Evolutionary conservation across 495 filamentous ascomycete genomes (phyloP), one percentile per base, ranked within the genome.

Genomic region (Aspergillus egyptiacus): DNA sequence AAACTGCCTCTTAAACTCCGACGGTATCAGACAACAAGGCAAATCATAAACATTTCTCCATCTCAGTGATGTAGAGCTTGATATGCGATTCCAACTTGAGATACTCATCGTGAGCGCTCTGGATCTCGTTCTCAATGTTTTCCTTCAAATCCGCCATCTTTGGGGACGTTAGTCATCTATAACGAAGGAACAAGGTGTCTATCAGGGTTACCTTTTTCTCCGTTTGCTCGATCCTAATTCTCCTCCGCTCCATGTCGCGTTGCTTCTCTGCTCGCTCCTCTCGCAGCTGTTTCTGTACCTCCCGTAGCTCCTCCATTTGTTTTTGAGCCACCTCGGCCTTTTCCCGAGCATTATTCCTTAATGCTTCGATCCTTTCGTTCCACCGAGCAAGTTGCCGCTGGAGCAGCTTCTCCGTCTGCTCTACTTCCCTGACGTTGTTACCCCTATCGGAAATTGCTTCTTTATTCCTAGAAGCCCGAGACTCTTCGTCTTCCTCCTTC

Each of bases 121-220:
- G 85, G 9, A 96, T 84, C 69, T 98, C 93, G 48, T 81, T 87
- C 61, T 97, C 94, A 48, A 97, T 93, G 53, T 91, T 95, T 64
- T 96, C 93, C 57, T 93, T 96, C 35, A 97, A 75, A 65, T 97
- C 93, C 24, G 82, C 82, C 93, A 97, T 98, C 90, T 97, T 63
- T 43, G 37, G 14, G 42, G 6, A 7, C 37, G 42, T 57, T 32
- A 53, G 51, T 54, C 35, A 37, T 25, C 17, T 3, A 9, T 13
- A 33, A 31, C 18, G 20, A 14, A 33, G 2, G 2, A 14, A 31
- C 7, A 18, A 38, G 38, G 5, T 2, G 20, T 31, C 18, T 11
- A 2, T 14, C 13, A 10, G 6, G 2, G 31, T 52, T 77, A 91
- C 90, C 86, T 97, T 96, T 75, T 95, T 96, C 80, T 96, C 93